Percentiles rank a stretch among this genome's conserved stretches.
These are phyloP conservation scores for Hypoxylon sp. DNA, from an alignment of 2,329 filamentous ascomycete species.

Conservation along the genomic window DNA sequence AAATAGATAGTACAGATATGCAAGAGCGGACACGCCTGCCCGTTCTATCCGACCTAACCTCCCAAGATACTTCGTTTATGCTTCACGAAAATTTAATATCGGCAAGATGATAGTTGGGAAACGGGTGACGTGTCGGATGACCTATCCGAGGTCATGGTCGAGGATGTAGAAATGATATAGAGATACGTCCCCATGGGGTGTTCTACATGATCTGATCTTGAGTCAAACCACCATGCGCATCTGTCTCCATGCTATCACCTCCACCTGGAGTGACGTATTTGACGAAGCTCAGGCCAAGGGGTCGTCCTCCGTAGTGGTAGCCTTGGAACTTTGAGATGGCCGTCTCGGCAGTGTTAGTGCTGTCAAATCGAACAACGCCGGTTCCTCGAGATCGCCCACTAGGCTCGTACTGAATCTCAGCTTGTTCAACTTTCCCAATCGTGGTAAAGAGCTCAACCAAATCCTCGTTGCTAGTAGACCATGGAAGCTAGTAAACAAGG, in stretches of 20 bases:
- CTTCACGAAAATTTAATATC: constrained; percentile 16
- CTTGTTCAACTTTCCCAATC: constrained; percentile 97
- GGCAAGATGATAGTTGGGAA: constrained; percentile 8
- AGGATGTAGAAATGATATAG: constrained; percentile 3
- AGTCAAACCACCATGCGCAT: constrained; percentile 82
- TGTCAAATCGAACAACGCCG: constrained; percentile 96
- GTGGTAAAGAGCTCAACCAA: constrained; percentile 96
- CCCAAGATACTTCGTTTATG: constrained; percentile 20
- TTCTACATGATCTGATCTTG: constrained; percentile 97
- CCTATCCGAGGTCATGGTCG: constrained; percentile 7
- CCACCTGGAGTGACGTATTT: constrained; percentile 84
- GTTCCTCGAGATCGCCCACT: constrained; percentile 95
- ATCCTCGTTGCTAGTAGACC: constrained; percentile 99
- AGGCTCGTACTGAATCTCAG: constrained; percentile 99
- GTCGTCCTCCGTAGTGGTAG: constrained; percentile 96
- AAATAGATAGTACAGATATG: constrained; percentile 46
- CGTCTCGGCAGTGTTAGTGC: constrained; percentile 86
- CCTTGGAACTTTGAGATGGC: constrained; percentile 97
- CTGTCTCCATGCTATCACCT: constrained; percentile 85
- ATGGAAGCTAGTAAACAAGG: constrained; percentile 79
- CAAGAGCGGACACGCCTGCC: constrained; percentile 33
- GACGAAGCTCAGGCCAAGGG: constrained; percentile 92
- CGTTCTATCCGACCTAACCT: constrained; percentile 30
- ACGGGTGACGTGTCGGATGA: constrained; percentile 7
- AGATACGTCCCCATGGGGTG: not conserved